Evolutionary conservation across 345 rosid species (phyloP).

Genomic region (Linum tenue): DNA sequence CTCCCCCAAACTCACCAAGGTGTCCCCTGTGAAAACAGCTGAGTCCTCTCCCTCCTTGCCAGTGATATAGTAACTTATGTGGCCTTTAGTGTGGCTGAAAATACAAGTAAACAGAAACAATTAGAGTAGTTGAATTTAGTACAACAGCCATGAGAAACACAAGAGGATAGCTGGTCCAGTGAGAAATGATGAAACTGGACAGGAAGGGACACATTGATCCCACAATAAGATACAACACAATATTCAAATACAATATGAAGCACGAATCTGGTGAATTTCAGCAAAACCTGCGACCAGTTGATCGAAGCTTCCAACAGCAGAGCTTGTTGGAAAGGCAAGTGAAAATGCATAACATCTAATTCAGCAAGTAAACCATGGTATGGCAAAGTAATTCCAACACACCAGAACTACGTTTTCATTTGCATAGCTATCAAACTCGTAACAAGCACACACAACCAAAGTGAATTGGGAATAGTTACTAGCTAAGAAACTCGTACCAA

Average conservation of each 20-base stretch:
- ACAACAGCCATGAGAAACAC: constrained; percentile 5
- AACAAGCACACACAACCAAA: not conserved
- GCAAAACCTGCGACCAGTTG: too few relatives aligned
- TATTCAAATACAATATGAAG: too few relatives aligned
- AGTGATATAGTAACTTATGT: constrained; percentile 74
- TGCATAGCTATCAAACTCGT: not conserved
- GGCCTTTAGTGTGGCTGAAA: constrained; percentile 79
- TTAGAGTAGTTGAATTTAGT: not conserved
- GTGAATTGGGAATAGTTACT: not conserved
- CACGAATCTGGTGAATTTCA: too few relatives aligned
- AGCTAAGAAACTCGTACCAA: constrained; percentile 33
- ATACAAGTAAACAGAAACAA: constrained; percentile 2
- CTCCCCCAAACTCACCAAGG: constrained; percentile 43
- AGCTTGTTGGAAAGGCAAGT: not conserved
- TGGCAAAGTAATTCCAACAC: too few relatives aligned
- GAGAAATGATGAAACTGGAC: not conserved
- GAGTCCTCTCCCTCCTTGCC: constrained; percentile 51
- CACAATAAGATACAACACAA: too few relatives aligned
- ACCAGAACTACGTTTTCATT: not conserved
- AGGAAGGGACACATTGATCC: too few relatives aligned
- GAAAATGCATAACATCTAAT: not conserved
- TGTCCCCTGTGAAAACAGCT: constrained; percentile 88
- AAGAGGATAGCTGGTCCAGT: not conserved
- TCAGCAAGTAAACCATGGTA: not conserved
- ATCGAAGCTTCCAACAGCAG: not conserved